Conservation (phyloP, 257 asterid species). For the Knoxia roxburghii region DNA sequence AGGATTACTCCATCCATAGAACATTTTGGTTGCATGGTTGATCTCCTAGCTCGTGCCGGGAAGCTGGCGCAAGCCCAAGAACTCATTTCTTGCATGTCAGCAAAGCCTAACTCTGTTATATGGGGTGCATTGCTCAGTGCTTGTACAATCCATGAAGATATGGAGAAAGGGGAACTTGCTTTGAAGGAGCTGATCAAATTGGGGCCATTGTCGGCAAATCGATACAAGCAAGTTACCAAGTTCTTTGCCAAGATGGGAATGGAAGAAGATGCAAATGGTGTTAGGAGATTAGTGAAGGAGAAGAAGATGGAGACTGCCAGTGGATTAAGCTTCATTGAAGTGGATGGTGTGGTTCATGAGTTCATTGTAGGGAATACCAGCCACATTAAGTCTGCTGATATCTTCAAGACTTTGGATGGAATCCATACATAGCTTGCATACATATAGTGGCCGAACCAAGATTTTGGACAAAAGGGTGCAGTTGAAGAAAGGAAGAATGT, state of each 20-base stretch:
- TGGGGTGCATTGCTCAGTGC: conserved; percentile 30
- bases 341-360: conserved; percentile 28
- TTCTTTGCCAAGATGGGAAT: conserved; percentile 17
- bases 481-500: no score
- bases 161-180: conserved; percentile 15
- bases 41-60: conserved; percentile 20
- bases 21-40: conserved; percentile 34
- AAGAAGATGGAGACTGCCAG: not conserved
- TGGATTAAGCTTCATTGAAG: conserved; percentile 27
- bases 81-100: conserved; percentile 20
- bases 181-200: conserved; percentile 10
- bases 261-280: conserved; percentile 9
- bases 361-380: conserved; percentile 24
- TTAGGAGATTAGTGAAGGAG: conserved; percentile 4
- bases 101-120: conserved; percentile 22
- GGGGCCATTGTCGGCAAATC: conserved; percentile 15
- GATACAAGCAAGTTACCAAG: conserved; percentile 22
- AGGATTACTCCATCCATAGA: conserved; percentile 26
- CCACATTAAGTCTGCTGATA: conserved; percentile 14
- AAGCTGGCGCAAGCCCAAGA: conserved; percentile 22
- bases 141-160: conserved; percentile 22
- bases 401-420: conserved; percentile 16
- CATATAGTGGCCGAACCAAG: not conserved
- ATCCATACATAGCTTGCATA: not conserved
- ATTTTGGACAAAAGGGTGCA: no score